Percentiles rank a stretch among this genome's conserved stretches.
phyloP scores from a whole-genome alignment of 768 basidiomycete species.

The Suillus lakei region DNA sequence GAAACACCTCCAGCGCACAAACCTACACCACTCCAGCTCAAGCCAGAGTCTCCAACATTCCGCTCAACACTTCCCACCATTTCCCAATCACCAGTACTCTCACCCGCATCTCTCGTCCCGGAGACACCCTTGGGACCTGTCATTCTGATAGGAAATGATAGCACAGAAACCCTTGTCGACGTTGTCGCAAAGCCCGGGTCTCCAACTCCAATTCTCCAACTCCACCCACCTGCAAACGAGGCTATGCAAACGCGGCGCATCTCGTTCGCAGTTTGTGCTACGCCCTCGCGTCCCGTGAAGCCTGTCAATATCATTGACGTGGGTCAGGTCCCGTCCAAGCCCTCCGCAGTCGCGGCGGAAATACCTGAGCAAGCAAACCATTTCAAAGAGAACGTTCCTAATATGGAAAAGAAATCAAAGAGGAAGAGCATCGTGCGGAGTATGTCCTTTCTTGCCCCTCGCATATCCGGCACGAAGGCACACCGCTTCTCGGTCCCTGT shows the following conservation, averaged over 20 bases:
- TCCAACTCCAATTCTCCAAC: background rate
- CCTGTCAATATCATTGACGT: background rate
- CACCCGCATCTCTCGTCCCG: background rate
- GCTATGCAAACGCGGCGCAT: background rate
- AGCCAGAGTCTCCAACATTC: background rate
- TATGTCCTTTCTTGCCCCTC: slow-evolving; percentile 20
- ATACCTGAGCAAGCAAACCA: background rate
- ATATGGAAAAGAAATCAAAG: background rate
- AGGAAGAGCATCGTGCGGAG: slow-evolving; percentile 8
- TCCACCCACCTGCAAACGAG: background rate
- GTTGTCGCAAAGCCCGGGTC: background rate
- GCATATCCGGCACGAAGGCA: slow-evolving; percentile 11
- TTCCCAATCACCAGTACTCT: background rate
- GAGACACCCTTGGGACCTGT: background rate
- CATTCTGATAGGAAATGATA: background rate
- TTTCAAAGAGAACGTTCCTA: background rate
- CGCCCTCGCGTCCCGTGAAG: background rate
- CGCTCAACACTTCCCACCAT: background rate
- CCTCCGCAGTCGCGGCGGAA: background rate
- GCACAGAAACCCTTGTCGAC: background rate
- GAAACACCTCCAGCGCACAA: background rate
- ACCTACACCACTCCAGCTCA: no score
- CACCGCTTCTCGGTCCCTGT: slow-evolving; percentile 26
- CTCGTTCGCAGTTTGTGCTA: background rate
- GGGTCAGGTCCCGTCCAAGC: slow-evolving; percentile 4